These are phyloP conservation scores for Cicer yamashitae DNA, from an alignment of 306 rosid species.

Conservation along the genomic window DNA sequence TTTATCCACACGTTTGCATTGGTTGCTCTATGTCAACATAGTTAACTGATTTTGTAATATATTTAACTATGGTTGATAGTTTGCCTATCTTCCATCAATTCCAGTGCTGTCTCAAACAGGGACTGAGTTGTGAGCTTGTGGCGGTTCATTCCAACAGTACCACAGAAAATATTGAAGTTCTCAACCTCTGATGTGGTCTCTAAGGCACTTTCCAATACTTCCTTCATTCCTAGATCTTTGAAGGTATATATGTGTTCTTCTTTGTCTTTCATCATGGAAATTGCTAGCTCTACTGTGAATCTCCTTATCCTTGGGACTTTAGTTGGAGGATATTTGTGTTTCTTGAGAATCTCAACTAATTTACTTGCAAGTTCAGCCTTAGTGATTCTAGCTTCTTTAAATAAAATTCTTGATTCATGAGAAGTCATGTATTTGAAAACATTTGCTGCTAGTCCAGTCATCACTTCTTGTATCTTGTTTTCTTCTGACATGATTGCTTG, in stretches of 20 bases:
- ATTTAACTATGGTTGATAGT: conserved; percentile 4
- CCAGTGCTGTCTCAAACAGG: conserved; percentile 73
- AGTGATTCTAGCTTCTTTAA: conserved; percentile 60
- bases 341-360: conserved; percentile 65
- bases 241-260: conserved; percentile 55
- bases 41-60: conserved; percentile 1
- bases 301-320: conserved; percentile 87
- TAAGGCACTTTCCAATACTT: conserved; percentile 64
- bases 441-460: conserved; percentile 82
- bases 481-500: conserved; percentile 69
- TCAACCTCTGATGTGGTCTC: conserved; percentile 95
- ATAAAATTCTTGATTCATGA: conserved; percentile 66
- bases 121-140: conserved; percentile 72
- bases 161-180: conserved; percentile 89
- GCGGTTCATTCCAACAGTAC: conserved; percentile 80
- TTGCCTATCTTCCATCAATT: conserved; percentile 51
- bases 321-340: conserved; percentile 62
- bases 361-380: conserved; percentile 64
- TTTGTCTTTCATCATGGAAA: conserved; percentile 90
- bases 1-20: conserved; percentile 2
- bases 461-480: conserved; percentile 85
- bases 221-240: conserved; percentile 59
- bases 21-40: conserved; percentile 7
- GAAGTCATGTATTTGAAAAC: conserved; percentile 68
- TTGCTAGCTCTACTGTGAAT: conserved; percentile 73